phyloP scores from a whole-genome alignment of 805 yeast genomes.

The Millerozyma acaciae region DNA sequence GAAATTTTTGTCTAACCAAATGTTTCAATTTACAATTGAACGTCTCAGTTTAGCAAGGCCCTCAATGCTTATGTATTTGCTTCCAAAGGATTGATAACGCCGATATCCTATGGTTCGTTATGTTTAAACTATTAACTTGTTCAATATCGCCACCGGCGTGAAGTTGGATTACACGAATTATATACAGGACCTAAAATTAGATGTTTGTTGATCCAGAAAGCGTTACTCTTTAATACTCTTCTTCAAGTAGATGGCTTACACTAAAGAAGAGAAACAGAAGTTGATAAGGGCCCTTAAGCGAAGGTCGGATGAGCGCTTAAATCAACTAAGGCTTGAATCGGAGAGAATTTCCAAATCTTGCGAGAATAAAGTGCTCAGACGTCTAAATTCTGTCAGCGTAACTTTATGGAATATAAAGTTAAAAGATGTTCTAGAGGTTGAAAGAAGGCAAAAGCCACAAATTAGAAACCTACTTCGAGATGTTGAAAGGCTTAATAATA shows the following conservation, averaged over 20 bases:
- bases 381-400: conserved; percentile 45
- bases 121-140: too few relatives aligned
- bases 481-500: conserved; percentile 10
- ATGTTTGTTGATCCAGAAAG: too few relatives aligned
- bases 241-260: conserved; percentile 16
- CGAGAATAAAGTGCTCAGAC: conserved; percentile 35
- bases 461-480: conserved; percentile 27
- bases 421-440: conserved; percentile 42
- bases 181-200: too few relatives aligned
- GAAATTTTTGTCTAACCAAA: neutral
- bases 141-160: conserved; percentile 2
- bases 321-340: conserved; percentile 22
- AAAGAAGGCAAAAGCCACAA: conserved; percentile 35
- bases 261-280: conserved; percentile 33
- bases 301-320: conserved; percentile 17
- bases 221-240: too few relatives aligned
- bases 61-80: too few relatives aligned
- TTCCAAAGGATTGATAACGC: too few relatives aligned
- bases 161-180: too few relatives aligned
- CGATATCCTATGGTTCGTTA: too few relatives aligned
- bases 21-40: too few relatives aligned
- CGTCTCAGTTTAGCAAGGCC: too few relatives aligned
- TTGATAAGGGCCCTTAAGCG: conserved; percentile 27
- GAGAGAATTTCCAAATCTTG: conserved; percentile 20
- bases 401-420: conserved; percentile 48